phyloP scores from a whole-genome alignment of 2,329 filamentous ascomycete genomes.

The Aspergillus fumigatiaffinis region DNA sequence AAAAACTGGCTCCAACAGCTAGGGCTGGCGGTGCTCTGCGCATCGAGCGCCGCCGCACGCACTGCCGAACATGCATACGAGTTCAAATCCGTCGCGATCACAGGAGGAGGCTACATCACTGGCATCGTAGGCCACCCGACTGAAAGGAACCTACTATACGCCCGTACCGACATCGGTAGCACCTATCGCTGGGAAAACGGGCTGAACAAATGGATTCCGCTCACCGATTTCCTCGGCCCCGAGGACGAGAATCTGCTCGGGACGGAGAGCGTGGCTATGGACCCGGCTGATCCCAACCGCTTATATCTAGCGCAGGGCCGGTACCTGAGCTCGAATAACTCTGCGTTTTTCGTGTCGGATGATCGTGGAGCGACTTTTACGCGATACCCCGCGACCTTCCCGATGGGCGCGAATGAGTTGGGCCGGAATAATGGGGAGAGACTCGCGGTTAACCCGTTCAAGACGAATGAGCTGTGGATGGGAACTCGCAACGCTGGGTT shows the following conservation, averaged over 20 bases:
- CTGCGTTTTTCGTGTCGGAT: conserved; percentile 9
- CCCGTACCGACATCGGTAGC: conserved; percentile 12
- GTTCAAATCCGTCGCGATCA: conserved; percentile 10
- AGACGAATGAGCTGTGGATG: conserved; percentile 11
- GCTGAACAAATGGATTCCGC: conserved; percentile 10
- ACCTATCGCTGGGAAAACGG: conserved; percentile 10
- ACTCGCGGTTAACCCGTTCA: conserved; percentile 12
- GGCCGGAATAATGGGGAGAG: conserved; percentile 14
- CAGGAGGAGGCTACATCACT: conserved; percentile 13
- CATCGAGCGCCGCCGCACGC: neutral
- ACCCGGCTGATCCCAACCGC: conserved; percentile 8
- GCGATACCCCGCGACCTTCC: conserved; percentile 7
- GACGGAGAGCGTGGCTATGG: conserved; percentile 12
- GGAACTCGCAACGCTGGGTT: conserved; percentile 9
- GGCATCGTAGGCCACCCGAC: conserved; percentile 11
- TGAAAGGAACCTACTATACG: conserved; percentile 11
- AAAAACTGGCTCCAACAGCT: neutral
- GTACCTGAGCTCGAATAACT: conserved; percentile 9
- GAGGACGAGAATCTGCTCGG: conserved; percentile 13
- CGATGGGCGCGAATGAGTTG: conserved; percentile 12
- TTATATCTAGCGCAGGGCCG: conserved; percentile 12
- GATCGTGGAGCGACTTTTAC: conserved; percentile 9
- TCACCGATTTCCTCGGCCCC: conserved; percentile 11
- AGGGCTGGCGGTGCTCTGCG: neutral
- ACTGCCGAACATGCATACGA: conserved; percentile 7